phyloP scores from a whole-genome alignment of 148 eudicot species.

The Chenopodium album region DNA sequence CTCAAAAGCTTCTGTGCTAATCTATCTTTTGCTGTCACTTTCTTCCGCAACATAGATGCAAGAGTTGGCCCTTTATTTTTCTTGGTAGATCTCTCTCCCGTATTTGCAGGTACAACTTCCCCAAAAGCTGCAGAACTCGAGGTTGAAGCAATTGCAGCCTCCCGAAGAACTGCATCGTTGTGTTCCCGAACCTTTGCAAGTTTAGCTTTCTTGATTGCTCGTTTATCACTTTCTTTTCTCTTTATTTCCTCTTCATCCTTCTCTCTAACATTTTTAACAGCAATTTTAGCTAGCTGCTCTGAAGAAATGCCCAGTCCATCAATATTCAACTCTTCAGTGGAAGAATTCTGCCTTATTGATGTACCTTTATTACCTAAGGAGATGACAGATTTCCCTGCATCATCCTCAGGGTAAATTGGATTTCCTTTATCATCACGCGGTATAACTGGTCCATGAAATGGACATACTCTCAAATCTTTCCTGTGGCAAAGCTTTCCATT shows the following conservation, averaged over 20 bases:
- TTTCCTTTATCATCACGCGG: slow-evolving; percentile 75
- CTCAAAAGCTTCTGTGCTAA: slow-evolving; percentile 65
- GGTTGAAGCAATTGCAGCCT: slow-evolving; percentile 79
- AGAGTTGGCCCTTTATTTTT: slow-evolving; percentile 59
- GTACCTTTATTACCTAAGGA: slow-evolving; percentile 1
- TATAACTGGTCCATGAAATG: slow-evolving; percentile 86
- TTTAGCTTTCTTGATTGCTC: slow-evolving; percentile 71
- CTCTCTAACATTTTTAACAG: slow-evolving; percentile 70
- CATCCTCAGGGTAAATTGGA: slow-evolving; percentile 36
- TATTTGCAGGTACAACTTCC: slow-evolving; percentile 36
- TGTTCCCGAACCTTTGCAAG: slow-evolving; percentile 73
- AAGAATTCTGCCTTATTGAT: slow-evolving; percentile 22
- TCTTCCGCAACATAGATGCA: slow-evolving; percentile 88
- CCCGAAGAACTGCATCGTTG: slow-evolving; percentile 67
- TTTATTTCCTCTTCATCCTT: slow-evolving; percentile 58
- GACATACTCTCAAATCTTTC: slow-evolving; percentile 69
- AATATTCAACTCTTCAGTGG: slow-evolving; percentile 31
- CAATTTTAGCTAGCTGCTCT: slow-evolving; percentile 58
- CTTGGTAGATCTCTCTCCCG: slow-evolving; percentile 28
- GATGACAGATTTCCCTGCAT: slow-evolving; percentile 12
- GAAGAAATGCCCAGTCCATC: slow-evolving; percentile 29
- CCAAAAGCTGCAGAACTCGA: slow-evolving; percentile 53
- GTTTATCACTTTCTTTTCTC: slow-evolving; percentile 51
- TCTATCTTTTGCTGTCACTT: slow-evolving; percentile 76
- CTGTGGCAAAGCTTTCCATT: slow-evolving; percentile 81